Base-by-base conservation (phyloP, 805 yeast genomes). In the Monosporozyma unispora region DNA sequence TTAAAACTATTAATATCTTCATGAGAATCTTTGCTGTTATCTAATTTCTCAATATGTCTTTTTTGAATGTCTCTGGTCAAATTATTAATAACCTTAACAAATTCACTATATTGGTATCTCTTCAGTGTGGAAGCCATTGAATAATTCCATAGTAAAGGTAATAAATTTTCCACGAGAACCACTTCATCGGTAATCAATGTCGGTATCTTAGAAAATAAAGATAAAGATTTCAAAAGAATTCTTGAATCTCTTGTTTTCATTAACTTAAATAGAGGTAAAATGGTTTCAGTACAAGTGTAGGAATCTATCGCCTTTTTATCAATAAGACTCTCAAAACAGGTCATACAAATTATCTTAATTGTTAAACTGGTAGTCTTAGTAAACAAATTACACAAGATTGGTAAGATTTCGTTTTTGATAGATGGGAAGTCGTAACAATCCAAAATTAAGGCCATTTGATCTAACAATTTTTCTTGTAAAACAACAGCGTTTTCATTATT, bases 331-430 rank as follows among this genome's bases (percentile, higher is more conserved):
- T 77, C 73, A 57, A 89, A 81, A 1, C 86, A 74, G 18, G 73
- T 69, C 21, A 88, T 72, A 2, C 93, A 78, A 14, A 79, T 74
- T 16, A 84, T 70, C 59, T 93, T 91, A 25, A 93, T 84, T 4
- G 85, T 80, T 31, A 90, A 71, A 27, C 93, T 80, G 0, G 90
- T 87, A 0, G 99, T 93, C 43, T 87, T 84, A 37, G 88, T 78
- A 67, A 91, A 93, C 7, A 87, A 75, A 43, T 74, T 76, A 43
- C 87, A 77, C 16, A 88, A 71, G 43, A 80, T 68, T 2, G 96
- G 95, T 62, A 86, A 79, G n/a, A 89, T 69, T 29, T 79, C 78
- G 56, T 80, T 82, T 56, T 91, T 88, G 50, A 89, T 74, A 18
- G 81, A 77, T 10, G 88, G 75, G 57, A 83, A 82, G 49, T 83